Percentiles rank a stretch among this genome's conserved stretches.
Evolutionary conservation across 2,329 filamentous ascomycete species (phyloP).

Genomic region (Sporothrix luriei): DNA sequence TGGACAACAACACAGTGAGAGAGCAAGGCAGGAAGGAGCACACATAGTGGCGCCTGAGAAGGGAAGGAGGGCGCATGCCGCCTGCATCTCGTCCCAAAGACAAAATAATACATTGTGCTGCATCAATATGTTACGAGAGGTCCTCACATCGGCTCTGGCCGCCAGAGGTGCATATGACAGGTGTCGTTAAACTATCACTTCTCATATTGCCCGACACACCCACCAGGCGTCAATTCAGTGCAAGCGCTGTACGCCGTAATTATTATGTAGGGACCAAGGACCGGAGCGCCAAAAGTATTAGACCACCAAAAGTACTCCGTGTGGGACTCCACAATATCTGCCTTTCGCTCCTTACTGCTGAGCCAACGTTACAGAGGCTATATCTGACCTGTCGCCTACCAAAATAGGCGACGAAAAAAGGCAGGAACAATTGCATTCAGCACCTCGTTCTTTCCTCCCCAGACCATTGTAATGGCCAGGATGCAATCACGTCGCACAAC

Average conservation of each 20-base stretch:
- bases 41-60: not conserved
- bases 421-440: conserved; percentile 23
- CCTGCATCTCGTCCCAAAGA: conserved; percentile 8
- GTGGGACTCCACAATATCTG: not conserved
- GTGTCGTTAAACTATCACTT: not conserved
- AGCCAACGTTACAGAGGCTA: not conserved
- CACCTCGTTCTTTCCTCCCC: conserved; percentile 6
- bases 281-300: too few relatives aligned
- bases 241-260: too few relatives aligned
- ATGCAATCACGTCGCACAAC: not conserved
- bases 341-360: conserved; percentile 15
- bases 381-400: not conserved
- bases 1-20: not conserved
- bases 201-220: not conserved
- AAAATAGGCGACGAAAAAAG: not conserved
- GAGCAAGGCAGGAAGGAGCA: not conserved
- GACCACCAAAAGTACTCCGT: too few relatives aligned
- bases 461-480: conserved; percentile 3
- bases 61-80: conserved; percentile 20
- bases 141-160: conserved; percentile 8
- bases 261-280: too few relatives aligned
- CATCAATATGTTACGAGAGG: too few relatives aligned
- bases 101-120: not conserved
- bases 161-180: not conserved
- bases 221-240: not conserved